phyloP scores from a whole-genome alignment of 1,139 yeast genomes.

The Eremothecium sinecaudum region DNA sequence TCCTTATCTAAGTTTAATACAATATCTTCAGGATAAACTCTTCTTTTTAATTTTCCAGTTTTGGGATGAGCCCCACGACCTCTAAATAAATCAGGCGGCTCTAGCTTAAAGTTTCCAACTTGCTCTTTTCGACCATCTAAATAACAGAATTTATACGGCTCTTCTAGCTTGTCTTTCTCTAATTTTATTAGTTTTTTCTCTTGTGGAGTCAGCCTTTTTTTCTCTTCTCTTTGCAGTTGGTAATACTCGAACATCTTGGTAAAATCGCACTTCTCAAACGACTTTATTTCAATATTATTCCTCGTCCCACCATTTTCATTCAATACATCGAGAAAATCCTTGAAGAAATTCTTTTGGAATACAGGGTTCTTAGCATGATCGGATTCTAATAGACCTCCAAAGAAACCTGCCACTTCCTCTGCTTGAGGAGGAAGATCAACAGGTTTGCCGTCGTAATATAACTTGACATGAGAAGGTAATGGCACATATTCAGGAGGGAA shows the following conservation, averaged over 20 bases:
- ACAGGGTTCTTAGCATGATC: constrained; percentile 85
- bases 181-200: constrained; percentile 66
- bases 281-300: constrained; percentile 40
- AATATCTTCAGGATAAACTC: constrained; percentile 85
- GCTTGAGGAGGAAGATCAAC: constrained; percentile 69
- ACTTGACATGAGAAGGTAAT: constrained; percentile 67
- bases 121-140: constrained; percentile 85
- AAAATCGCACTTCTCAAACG: constrained; percentile 71
- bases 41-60: constrained; percentile 75
- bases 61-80: constrained; percentile 98
- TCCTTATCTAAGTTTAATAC: constrained; percentile 72
- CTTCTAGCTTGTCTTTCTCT: constrained; percentile 69
- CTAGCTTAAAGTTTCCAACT: constrained; percentile 88
- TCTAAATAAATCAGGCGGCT: constrained; percentile 92
- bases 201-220: constrained; percentile 53
- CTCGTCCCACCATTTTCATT: constrained; percentile 58
- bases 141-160: constrained; percentile 68
- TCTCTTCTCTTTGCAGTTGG: constrained; percentile 62
- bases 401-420: constrained; percentile 95
- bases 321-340: constrained; percentile 63
- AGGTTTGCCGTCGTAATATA: constrained; percentile 67
- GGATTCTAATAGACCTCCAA: constrained; percentile 76
- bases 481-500: constrained; percentile 92
- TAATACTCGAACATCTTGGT: constrained; percentile 62
- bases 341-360: constrained; percentile 78